Evolutionary conservation across 2,329 filamentous ascomycete species (phyloP).

Genomic region (Fusarium cyanostomum): DNA sequence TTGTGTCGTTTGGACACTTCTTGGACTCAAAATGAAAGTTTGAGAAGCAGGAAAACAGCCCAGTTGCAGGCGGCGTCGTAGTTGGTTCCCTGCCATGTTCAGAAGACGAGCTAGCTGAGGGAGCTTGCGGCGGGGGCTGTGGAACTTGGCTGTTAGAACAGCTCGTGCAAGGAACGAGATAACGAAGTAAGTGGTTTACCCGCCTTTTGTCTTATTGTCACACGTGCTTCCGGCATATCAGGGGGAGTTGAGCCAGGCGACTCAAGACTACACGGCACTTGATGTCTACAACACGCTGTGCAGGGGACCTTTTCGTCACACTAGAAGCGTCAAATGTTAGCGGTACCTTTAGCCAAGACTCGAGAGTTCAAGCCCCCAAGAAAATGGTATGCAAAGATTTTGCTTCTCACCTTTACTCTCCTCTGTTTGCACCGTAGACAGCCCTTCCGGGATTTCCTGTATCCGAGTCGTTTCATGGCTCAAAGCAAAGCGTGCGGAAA

Average conservation of each 20-base stretch:
- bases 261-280: constrained; percentile 16
- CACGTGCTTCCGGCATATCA: background rate
- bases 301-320: constrained; percentile 23
- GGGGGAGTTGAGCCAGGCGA: background rate
- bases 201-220: constrained; percentile 1
- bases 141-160: background rate
- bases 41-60: constrained; percentile 14
- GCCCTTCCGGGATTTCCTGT: constrained; percentile 14
- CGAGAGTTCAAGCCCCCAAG: background rate
- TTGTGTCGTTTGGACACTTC: background rate
- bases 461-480: constrained; percentile 15
- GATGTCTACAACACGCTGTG: constrained; percentile 12
- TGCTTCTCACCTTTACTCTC: constrained; percentile 12
- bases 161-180: background rate
- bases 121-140: background rate
- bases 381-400: background rate
- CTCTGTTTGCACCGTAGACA: constrained; percentile 14
- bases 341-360: background rate
- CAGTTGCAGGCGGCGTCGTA: background rate
- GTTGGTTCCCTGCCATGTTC: background rate
- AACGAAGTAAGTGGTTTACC: background rate
- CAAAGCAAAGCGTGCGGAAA: background rate
- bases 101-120: background rate
- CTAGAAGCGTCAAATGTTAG: background rate
- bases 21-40: constrained; percentile 1